Conservation (phyloP, 768 basidiomycete species). For the Lentinus brumalis region DNA sequence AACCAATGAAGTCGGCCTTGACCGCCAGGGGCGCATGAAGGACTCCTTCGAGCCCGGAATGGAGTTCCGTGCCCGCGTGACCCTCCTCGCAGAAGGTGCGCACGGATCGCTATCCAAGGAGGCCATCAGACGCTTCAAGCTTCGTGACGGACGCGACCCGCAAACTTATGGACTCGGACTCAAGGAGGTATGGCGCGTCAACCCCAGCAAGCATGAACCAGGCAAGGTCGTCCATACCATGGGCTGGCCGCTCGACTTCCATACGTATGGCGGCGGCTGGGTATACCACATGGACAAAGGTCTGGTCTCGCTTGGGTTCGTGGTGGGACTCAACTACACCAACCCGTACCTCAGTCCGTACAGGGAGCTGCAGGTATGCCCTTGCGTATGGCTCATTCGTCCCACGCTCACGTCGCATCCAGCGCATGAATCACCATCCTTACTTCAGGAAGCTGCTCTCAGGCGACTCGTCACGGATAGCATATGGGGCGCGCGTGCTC, state of each 20-base stretch:
- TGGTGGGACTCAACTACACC: conserved; percentile 91
- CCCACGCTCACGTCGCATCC: conserved; percentile 24
- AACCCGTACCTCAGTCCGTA: conserved; percentile 94
- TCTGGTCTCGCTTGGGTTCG: conserved; percentile 87
- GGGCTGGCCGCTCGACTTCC: conserved; percentile 86
- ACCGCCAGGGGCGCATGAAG: conserved; percentile 74
- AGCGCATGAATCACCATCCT: conserved; percentile 97
- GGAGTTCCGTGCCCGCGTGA: conserved; percentile 91
- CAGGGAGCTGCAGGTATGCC: conserved; percentile 83
- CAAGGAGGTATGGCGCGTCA: conserved; percentile 97
- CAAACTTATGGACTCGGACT: conserved; percentile 97
- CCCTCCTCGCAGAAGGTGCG: conserved; percentile 91
- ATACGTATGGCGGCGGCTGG: conserved; percentile 91
- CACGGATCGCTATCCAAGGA: conserved; percentile 90
- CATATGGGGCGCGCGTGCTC: conserved; percentile 87
- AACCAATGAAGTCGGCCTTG: conserved; percentile 94
- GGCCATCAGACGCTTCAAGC: conserved; percentile 69
- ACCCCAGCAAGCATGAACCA: conserved; percentile 58
- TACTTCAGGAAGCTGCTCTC: conserved; percentile 83
- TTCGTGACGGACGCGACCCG: conserved; percentile 69
- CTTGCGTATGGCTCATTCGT: neutral
- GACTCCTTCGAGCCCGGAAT: conserved; percentile 94
- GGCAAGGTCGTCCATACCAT: conserved; percentile 92
- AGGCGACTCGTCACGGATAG: conserved; percentile 71
- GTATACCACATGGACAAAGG: conserved; percentile 95